Conservation (phyloP, 139 green algal genomes). For the Chlorella sp. region DNA sequence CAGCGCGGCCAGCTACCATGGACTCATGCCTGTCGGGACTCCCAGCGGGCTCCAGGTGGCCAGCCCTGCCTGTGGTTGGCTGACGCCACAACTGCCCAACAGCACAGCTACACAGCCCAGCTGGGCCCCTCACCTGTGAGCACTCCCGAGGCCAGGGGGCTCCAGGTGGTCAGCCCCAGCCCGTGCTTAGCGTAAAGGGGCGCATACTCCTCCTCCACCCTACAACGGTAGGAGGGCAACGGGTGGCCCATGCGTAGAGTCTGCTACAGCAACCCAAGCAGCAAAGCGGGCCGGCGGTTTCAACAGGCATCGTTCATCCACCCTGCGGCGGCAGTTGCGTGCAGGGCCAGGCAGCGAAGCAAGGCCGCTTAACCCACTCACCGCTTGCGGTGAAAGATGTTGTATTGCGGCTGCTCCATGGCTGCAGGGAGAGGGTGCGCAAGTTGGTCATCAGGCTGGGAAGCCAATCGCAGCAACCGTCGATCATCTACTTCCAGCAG, state of each 20-base stretch:
- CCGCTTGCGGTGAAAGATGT: conserved; percentile 77
- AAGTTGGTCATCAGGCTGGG: too few species aligned
- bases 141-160: conserved; percentile 78
- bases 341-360: too few species aligned
- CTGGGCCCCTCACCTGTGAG: conserved; percentile 59
- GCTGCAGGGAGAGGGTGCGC: background rate
- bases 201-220: conserved; percentile 56
- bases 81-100: too few species aligned
- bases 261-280: background rate
- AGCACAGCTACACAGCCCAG: too few species aligned
- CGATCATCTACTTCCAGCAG: background rate
- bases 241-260: background rate
- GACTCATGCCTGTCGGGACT: too few species aligned
- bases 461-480: background rate
- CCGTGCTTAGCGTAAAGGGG: conserved; percentile 72
- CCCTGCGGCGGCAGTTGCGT: background rate
- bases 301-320: too few species aligned
- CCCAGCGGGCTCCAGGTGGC: too few species aligned
- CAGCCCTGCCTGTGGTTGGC: background rate
- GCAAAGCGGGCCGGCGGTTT: background rate
- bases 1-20: too few species aligned
- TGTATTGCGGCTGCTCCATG: conserved; percentile 90
- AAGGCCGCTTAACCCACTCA: too few species aligned
- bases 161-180: conserved; percentile 83
- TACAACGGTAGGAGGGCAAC: conserved; percentile 41